Conservation (phyloP, 148 eudicot species). For the Cornus kousa region DNA sequence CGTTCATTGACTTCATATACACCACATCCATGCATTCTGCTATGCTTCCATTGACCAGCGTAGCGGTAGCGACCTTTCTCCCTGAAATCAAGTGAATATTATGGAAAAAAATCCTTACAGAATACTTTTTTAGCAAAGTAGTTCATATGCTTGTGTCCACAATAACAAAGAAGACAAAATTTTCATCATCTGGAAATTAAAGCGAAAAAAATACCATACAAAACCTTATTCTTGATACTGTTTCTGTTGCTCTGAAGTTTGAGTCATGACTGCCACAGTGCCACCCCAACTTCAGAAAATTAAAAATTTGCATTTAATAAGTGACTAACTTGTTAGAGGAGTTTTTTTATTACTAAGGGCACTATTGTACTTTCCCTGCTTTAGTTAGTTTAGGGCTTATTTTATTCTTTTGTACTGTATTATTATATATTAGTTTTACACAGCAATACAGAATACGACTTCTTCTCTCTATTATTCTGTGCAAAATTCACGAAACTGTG, state of each 20-base stretch:
- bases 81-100: slow-evolving; percentile 34
- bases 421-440: too few species aligned
- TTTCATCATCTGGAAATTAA: neutral
- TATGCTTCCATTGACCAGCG: slow-evolving; percentile 96
- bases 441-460: too few species aligned
- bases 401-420: too few species aligned
- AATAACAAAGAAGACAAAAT: neutral
- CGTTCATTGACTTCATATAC: slow-evolving; percentile 80
- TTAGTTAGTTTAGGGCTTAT: too few species aligned
- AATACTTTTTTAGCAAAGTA: neutral
- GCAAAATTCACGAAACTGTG: neutral
- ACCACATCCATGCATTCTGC: slow-evolving; percentile 95
- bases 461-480: too few species aligned
- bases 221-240: neutral
- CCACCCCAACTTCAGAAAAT: neutral
- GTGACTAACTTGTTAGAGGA: neutral
- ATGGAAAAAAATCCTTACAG: neutral
- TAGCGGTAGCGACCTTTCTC: slow-evolving; percentile 93
- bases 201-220: neutral
- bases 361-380: too few species aligned
- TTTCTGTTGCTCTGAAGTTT: neutral
- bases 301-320: neutral
- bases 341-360: too few species aligned
- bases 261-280: neutral
- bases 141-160: neutral